Evolutionary conservation across 495 filamentous ascomycete genomes (phyloP).

Genomic region (Aspergillus indologenus): DNA sequence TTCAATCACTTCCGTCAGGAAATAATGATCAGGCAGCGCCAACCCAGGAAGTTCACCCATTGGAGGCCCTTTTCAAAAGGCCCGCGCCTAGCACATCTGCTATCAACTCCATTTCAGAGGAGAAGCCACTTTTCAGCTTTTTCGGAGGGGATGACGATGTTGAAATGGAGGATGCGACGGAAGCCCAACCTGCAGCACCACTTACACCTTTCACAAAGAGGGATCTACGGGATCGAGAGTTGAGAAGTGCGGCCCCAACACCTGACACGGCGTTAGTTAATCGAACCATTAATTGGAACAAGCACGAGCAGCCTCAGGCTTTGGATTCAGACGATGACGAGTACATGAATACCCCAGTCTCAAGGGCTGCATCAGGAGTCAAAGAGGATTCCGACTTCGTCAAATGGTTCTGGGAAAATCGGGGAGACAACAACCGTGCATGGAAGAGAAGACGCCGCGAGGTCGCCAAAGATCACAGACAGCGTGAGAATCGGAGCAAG

Average conservation of each 20-base stretch:
- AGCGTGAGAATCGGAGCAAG: constrained; percentile 73
- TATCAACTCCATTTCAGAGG: constrained; percentile 37
- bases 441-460: constrained; percentile 87
- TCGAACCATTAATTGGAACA: constrained; percentile 32
- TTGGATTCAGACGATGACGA: constrained; percentile 32
- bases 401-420: constrained; percentile 89
- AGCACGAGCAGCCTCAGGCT: constrained; percentile 24
- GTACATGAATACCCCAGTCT: constrained; percentile 29
- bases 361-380: constrained; percentile 28
- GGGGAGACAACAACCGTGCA: constrained; percentile 82
- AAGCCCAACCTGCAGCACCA: constrained; percentile 44
- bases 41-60: constrained; percentile 65
- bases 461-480: constrained; percentile 79
- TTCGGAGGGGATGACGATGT: constrained; percentile 51
- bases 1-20: not conserved
- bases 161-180: constrained; percentile 39
- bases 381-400: constrained; percentile 67
- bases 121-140: constrained; percentile 58
- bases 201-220: constrained; percentile 77
- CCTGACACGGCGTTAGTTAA: constrained; percentile 83
- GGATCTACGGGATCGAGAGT: constrained; percentile 68
- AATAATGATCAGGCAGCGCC: constrained; percentile 17
- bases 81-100: constrained; percentile 41
- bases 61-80: constrained; percentile 87
- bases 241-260: constrained; percentile 86